Base-by-base conservation (phyloP, 345 rosid species). In the Erucastrum elatum region DNA sequence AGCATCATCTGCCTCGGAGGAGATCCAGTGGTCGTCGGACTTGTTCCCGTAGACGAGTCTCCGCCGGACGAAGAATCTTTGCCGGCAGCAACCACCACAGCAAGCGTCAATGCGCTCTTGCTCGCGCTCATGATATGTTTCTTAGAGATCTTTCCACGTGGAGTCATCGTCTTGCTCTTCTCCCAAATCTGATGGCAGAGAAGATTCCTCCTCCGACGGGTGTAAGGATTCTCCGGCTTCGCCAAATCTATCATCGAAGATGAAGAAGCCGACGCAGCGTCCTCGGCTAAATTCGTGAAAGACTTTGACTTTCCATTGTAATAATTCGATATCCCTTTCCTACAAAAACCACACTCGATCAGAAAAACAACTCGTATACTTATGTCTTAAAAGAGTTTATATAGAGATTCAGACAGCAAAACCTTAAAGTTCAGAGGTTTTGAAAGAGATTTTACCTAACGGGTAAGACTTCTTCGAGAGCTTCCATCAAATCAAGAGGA, bases 231-330 rank as follows among this genome's bases (percentile, higher is more conserved):
- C 72, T 95, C 99, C 0, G 90, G 93, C 75, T 95, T 95, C 2
- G 84, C 87, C 6, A 91, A 83, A 29, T 91, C 98, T 78, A 82
- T 88, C 26, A 84, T 81, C 5, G 89, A 81, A 6, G 87, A 60
- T 10, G 78, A 73, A 60, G 78, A 75, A 74, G 86, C 76, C 2
- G 90, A 85, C 1, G 86, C 88, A 0, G 84, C 86, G 0, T 87
- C 89, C 2, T 81, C 88, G 0, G 80, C 85, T 55, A 95, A 66
- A 72, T 84, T 91, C 0, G 98, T 86, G 65, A 84, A 95, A 0
- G 97, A 91, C 82, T 87, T 93, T 0, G 99, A 93, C 81, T 93
- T 95, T 4, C 99, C 99, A 60, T 68, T 80, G 82, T 91, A 95
- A 80, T 84, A 93, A 34, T 75, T 90, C 0, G 99, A 95, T 58